These are phyloP conservation scores for Suhomyces faveliae DNA, from an alignment of 805 yeast genomes.

Conservation along the genomic window DNA sequence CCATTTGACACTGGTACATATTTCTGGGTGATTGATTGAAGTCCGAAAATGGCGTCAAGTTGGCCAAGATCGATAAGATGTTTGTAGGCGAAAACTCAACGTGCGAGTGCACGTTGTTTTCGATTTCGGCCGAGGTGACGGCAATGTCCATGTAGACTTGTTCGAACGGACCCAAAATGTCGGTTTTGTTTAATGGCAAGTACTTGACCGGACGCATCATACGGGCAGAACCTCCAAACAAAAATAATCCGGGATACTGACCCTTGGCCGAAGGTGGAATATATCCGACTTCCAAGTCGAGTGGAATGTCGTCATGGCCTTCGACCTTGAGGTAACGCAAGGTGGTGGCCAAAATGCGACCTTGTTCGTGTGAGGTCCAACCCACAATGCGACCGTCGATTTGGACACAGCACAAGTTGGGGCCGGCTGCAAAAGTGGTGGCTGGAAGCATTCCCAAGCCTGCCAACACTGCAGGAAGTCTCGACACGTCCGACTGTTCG, in stretches of 20 bases:
- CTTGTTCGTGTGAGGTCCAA: constrained; percentile 90
- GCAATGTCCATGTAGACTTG: constrained; percentile 97
- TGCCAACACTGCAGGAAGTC: constrained; percentile 63
- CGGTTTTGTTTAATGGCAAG: constrained; percentile 78
- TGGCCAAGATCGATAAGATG: constrained; percentile 90
- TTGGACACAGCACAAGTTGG: constrained; percentile 85
- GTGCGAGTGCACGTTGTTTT: constrained; percentile 77
- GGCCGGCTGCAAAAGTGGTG: constrained; percentile 82
- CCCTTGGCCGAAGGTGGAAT: constrained; percentile 96
- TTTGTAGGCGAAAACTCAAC: constrained; percentile 96
- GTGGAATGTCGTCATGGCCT: constrained; percentile 73
- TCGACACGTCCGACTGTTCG: constrained; percentile 65
- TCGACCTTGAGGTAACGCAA: constrained; percentile 91
- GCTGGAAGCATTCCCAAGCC: constrained; percentile 81
- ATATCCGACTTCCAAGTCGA: constrained; percentile 87
- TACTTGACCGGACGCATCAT: constrained; percentile 96
- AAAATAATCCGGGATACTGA: constrained; percentile 92
- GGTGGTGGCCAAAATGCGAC: constrained; percentile 82
- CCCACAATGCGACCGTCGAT: constrained; percentile 91
- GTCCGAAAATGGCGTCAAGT: constrained; percentile 96
- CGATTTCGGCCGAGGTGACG: constrained; percentile 88
- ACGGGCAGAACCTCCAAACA: constrained; percentile 90
- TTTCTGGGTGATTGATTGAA: constrained; percentile 99
- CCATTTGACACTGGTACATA: constrained; percentile 99
- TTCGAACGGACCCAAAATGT: constrained; percentile 94